phyloP scores from a whole-genome alignment of 495 filamentous ascomycete species.

The Aspergillus diversus region DNA sequence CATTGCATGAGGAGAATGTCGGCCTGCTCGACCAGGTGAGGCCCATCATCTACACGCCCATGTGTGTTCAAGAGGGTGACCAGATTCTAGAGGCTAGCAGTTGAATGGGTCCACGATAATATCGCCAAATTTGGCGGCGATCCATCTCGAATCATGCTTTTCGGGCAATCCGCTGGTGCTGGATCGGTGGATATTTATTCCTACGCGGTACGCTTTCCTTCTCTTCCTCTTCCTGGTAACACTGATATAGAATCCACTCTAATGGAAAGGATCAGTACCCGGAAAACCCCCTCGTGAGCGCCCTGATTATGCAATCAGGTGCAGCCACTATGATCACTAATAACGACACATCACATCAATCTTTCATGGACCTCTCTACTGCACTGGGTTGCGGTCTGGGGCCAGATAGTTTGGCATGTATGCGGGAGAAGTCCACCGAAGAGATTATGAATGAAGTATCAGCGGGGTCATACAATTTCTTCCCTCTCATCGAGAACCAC shows the following conservation, averaged over 20 bases:
- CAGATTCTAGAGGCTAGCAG: neutral
- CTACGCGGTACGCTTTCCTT: conserved; percentile 25
- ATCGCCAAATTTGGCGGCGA: conserved; percentile 44
- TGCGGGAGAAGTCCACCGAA: conserved; percentile 15
- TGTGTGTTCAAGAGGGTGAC: no score
- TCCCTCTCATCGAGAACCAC: conserved; percentile 22
- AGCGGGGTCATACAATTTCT: conserved; percentile 18
- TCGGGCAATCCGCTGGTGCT: conserved; percentile 39
- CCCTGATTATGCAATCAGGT: conserved; percentile 21
- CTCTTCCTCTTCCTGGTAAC: neutral
- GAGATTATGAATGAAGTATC: neutral
- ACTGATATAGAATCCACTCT: neutral
- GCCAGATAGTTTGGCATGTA: conserved; percentile 10
- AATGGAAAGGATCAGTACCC: neutral
- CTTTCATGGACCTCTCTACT: conserved; percentile 19
- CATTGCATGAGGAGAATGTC: conserved; percentile 29
- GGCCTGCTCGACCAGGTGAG: conserved; percentile 40
- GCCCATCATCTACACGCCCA: conserved; percentile 22
- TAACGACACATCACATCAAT: conserved; percentile 17
- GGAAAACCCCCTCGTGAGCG: conserved; percentile 19
- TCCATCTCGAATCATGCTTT: conserved; percentile 37
- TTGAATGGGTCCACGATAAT: conserved; percentile 42
- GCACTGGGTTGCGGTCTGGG: conserved; percentile 17
- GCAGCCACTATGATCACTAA: conserved; percentile 14
- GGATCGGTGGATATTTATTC: conserved; percentile 32